phyloP scores from a whole-genome alignment of 2,329 filamentous ascomycete genomes.

The Cladosporium phlei region DNA sequence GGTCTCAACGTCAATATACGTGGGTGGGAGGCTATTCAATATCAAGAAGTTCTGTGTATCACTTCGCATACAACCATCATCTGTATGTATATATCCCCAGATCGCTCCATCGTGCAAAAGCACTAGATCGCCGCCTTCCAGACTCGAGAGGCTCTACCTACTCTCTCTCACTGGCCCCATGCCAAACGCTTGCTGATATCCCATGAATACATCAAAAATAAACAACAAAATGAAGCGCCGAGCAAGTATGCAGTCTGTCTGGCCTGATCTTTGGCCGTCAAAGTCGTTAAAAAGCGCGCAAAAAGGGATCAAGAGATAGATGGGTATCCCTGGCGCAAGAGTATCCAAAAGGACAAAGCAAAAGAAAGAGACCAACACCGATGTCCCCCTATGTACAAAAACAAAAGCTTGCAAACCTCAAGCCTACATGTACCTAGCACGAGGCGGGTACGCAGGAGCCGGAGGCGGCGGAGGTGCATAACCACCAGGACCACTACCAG shows the following conservation, averaged over 20 bases:
- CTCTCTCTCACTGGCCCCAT: too few species aligned
- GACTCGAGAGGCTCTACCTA: too few species aligned
- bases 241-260: constrained; percentile 4
- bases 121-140: too few species aligned
- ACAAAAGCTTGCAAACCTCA: background rate
- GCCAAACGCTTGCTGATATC: too few species aligned
- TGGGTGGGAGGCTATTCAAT: too few species aligned
- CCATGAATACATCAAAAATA: too few species aligned
- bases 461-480: constrained; percentile 3
- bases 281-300: background rate
- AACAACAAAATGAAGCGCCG: background rate
- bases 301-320: background rate
- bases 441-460: constrained; percentile 1
- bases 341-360: background rate
- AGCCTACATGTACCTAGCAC: constrained; percentile 5
- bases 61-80: too few species aligned
- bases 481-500: background rate
- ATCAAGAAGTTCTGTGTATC: too few species aligned
- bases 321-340: background rate
- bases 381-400: constrained; percentile 9
- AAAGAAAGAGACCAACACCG: background rate
- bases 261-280: background rate
- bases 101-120: too few species aligned
- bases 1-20: too few species aligned
- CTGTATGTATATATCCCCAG: too few species aligned